A percentile compares a stretch with the other conserved stretches of the same genome.
Conservation (phyloP, 441 rosid genomes). For the Brassica hybrid region DNA sequence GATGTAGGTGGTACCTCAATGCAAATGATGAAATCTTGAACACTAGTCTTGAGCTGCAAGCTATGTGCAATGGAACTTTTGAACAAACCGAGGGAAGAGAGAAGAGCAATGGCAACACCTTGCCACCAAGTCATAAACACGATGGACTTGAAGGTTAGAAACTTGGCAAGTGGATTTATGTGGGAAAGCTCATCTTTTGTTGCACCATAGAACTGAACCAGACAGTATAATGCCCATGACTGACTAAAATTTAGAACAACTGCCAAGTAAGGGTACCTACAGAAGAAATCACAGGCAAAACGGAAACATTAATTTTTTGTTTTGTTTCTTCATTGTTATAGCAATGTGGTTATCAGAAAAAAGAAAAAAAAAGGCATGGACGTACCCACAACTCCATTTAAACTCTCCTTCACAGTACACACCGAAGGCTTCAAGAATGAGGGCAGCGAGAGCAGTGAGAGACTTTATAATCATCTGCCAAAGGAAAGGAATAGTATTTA, state of each 20-base stretch:
- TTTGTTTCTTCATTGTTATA: background rate
- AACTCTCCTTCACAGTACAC: constrained; percentile 99
- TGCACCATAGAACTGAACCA: constrained; percentile 91
- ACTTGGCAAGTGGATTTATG: constrained; percentile 95
- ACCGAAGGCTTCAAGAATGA: constrained; percentile 87
- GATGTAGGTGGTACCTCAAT: constrained; percentile 60
- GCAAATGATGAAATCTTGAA: constrained; percentile 98
- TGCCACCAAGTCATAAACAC: constrained; percentile 99
- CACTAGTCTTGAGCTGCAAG: constrained; percentile 86
- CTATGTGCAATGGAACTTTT: constrained; percentile 84
- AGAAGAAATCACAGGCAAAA: background rate
- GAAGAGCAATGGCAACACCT: constrained; percentile 96
- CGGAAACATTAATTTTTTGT: too few species aligned
- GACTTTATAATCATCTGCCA: constrained; percentile 96
- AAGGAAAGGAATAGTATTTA: constrained; percentile 33
- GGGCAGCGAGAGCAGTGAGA: constrained; percentile 79
- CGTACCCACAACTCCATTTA: constrained; percentile 91
- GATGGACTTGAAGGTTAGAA: constrained; percentile 91
- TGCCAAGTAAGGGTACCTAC: constrained; percentile 95
- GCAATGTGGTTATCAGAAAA: constrained; percentile 22
- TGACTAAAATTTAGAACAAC: constrained; percentile 97
- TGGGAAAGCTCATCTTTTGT: constrained; percentile 92
- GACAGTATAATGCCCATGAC: constrained; percentile 97
- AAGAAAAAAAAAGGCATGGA: constrained; percentile 20
- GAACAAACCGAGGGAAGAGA: constrained; percentile 84